Base-by-base conservation (phyloP, 2,329 filamentous ascomycete genomes). In the Talaromyces sp. region DNA sequence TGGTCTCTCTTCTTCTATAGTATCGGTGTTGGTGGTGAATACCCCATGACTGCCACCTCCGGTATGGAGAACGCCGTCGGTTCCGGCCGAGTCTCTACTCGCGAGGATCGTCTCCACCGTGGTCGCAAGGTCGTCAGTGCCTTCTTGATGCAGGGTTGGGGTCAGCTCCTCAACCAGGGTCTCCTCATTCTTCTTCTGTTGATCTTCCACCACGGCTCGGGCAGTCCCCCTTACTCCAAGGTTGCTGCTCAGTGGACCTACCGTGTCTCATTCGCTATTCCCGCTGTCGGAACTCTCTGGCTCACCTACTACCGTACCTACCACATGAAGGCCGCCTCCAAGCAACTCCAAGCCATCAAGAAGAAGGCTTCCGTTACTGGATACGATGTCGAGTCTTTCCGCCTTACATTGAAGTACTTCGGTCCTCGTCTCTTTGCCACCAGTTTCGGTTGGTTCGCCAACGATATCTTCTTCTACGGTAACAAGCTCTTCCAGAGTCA, bases 141-240 rank as follows among this genome's bases (percentile, higher is more conserved):
- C 65, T 98, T 98, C 83, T 80, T 98, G 79, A 97, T 98, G 94
- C 94, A 98, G 80, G 94, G 94, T 63, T 98, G 94, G 94, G 94
- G 94, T 70, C 94, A 98, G 79, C 91, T 97, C 77, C 83, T 91
- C 82, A 98, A 98, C 86, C 94, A 97, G 80, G 89, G 90, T 71
- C 80, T 96, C 65, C 85, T 98, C 68, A 97, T 98, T 73, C 76
- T 97, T 62, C 83, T 96, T 60, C 86, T 97, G 65, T 84, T 96
- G 71, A 90, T 94, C 80, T 95, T 97, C 86, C 92, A 96, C 84
- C 88, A 89, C 73, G 90, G 90, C 65, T 84, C 82, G 66, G 90
- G 90, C 58, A 85, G 87, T 70, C 87, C 90, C 24, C 92, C 93
- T 3, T 97, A 97, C 82, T 89, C 87, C 65, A 78, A 84, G 67